These are phyloP conservation scores for Pulveroboletus frians DNA, from an alignment of 768 basidiomycete species.

Conservation along the genomic window DNA sequence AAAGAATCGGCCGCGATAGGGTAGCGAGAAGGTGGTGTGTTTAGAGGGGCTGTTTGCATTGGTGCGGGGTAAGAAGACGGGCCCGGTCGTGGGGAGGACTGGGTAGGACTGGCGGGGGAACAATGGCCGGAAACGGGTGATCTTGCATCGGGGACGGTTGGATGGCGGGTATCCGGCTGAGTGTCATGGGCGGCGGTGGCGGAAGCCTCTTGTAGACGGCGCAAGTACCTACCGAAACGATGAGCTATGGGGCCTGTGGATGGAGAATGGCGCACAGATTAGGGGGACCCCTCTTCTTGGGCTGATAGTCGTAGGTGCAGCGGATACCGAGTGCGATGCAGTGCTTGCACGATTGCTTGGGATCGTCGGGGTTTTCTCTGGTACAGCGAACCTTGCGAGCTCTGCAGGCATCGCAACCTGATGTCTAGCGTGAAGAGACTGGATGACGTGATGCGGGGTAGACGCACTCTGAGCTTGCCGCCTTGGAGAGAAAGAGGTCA, in stretches of 20 bases:
- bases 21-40: conserved; percentile 61
- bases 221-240: conserved; percentile 52
- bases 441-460: conserved; percentile 22
- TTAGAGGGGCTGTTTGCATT: conserved; percentile 35
- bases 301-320: conserved; percentile 90
- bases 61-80: conserved; percentile 45
- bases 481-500: conserved; percentile 41
- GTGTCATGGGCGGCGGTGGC: conserved; percentile 43
- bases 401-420: conserved; percentile 83
- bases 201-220: conserved; percentile 73
- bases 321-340: conserved; percentile 76
- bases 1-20: conserved; percentile 67
- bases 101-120: conserved; percentile 43
- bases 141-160: conserved; percentile 33
- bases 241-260: background rate
- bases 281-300: conserved; percentile 90
- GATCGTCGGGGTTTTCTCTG: conserved; percentile 71
- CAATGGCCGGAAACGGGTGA: conserved; percentile 43
- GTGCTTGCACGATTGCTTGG: conserved; percentile 80
- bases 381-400: conserved; percentile 85
- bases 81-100: conserved; percentile 25
- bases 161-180: conserved; percentile 30
- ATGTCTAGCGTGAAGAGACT: conserved; percentile 19
- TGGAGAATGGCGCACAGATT: conserved; percentile 59
- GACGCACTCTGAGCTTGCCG: conserved; percentile 78